A percentile compares a stretch with the other conserved stretches of the same genome.
Conservation (phyloP, 176 grass and related monocot species). For the Areca catechu region DNA sequence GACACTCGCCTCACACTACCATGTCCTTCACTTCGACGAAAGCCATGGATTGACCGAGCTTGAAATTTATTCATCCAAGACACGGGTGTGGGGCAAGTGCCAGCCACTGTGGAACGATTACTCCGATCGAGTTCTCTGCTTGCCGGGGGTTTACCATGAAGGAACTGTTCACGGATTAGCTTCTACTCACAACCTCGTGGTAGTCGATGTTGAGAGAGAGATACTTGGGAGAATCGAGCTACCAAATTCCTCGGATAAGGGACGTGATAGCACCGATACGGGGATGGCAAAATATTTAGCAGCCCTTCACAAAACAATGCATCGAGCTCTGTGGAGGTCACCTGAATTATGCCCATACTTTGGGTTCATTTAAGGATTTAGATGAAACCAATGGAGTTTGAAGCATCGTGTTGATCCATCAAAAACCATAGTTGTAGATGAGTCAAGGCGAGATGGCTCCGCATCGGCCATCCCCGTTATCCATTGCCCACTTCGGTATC, state of each 20-base stretch:
- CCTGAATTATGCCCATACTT: slow-evolving; percentile 13
- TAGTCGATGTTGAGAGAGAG: neutral
- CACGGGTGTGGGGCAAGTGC: neutral
- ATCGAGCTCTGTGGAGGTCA: neutral
- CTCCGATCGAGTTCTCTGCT: too few relatives aligned
- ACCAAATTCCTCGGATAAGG: neutral
- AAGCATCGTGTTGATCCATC: neutral
- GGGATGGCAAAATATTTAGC: too few relatives aligned
- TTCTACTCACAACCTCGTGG: neutral
- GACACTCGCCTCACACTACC: neutral
- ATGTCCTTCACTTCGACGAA: neutral
- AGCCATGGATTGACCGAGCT: neutral
- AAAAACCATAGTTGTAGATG: neutral
- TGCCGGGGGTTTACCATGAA: too few relatives aligned
- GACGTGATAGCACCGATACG: too few relatives aligned
- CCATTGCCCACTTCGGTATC: neutral
- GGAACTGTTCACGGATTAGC: too few relatives aligned
- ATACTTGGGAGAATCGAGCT: neutral
- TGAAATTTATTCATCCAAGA: slow-evolving; percentile 12
- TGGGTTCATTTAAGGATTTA: slow-evolving; percentile 20
- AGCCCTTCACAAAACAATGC: too few relatives aligned
- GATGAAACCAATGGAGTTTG: neutral
- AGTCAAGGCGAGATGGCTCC: too few relatives aligned
- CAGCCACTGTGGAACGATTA: neutral
- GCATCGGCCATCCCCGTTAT: neutral